A percentile compares a stretch with the other conserved stretches of the same genome.
phyloP scores from a whole-genome alignment of 768 basidiomycete genomes.

The Omphalotus guepiniiformis region DNA sequence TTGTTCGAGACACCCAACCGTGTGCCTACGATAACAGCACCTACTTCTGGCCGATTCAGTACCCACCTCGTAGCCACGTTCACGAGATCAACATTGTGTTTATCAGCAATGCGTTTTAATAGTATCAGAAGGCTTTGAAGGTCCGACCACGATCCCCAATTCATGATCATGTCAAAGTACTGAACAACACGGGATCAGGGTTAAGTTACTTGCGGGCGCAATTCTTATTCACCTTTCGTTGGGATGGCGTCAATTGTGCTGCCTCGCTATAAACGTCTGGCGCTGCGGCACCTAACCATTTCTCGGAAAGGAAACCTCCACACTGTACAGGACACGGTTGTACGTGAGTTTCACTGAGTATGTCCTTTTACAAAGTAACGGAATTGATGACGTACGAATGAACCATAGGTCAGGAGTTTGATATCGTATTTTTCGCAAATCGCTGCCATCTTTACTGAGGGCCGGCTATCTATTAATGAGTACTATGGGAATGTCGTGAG shows the following conservation, averaged over 20 bases:
- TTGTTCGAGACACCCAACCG: conserved; percentile 55
- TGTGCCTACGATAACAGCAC: conserved; percentile 55
- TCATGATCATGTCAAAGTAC: conserved; percentile 56
- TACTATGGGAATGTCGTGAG: too few species aligned
- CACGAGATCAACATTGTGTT: conserved; percentile 47
- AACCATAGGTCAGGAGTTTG: conserved; percentile 59
- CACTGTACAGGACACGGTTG: conserved; percentile 34
- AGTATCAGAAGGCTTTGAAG: conserved; percentile 46
- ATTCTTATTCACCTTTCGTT: conserved; percentile 43
- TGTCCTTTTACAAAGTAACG: background rate
- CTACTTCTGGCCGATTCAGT: conserved; percentile 50
- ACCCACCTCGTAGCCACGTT: conserved; percentile 62
- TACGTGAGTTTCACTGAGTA: background rate
- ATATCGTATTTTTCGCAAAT: conserved; percentile 50
- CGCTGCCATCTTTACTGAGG: conserved; percentile 50
- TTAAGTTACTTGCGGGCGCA: background rate
- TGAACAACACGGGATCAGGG: conserved; percentile 15
- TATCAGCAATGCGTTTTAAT: conserved; percentile 44
- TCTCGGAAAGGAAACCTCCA: conserved; percentile 56
- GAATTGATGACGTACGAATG: conserved; percentile 37
- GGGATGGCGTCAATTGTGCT: conserved; percentile 49
- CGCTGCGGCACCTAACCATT: conserved; percentile 44
- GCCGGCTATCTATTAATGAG: conserved; percentile 55
- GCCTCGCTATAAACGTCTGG: conserved; percentile 45
- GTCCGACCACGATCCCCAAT: conserved; percentile 54